Percentiles rank a stretch among this genome's conserved stretches.
These are phyloP conservation scores for Paracoccidioides brasiliensis DNA, from an alignment of 2,329 filamentous ascomycete genomes.

Conservation along the genomic window DNA sequence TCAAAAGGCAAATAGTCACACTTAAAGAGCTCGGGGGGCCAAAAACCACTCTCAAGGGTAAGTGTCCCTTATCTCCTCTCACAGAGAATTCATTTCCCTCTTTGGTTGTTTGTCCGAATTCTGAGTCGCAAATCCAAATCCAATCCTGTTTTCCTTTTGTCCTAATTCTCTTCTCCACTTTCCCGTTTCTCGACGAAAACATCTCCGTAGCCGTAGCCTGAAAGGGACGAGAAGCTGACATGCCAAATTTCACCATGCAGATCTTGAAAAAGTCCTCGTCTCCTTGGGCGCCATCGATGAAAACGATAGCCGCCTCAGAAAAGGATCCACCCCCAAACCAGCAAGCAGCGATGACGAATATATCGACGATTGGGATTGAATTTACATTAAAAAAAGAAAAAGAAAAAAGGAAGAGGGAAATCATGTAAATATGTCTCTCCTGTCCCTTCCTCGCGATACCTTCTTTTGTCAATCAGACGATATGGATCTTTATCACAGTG, in stretches of 20 bases:
- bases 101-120: no score
- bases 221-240: background rate
- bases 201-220: no score
- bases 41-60: slow-evolving; percentile 50
- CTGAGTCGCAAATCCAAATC: no score
- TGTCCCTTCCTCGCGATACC: background rate
- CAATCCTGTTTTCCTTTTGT: no score
- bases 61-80: slow-evolving; percentile 1
- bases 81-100: background rate
- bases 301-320: slow-evolving; percentile 63
- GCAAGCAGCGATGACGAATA: slow-evolving; percentile 40
- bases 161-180: no score
- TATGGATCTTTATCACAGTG: no score
- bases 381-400: background rate
- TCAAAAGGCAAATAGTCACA: slow-evolving; percentile 84
- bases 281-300: slow-evolving; percentile 67
- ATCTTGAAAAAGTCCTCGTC: slow-evolving; percentile 70
- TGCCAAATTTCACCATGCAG: slow-evolving; percentile 18
- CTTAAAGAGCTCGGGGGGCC: slow-evolving; percentile 64
- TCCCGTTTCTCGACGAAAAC: no score
- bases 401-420: background rate
- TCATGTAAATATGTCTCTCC: background rate
- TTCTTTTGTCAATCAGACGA: background rate
- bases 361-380: slow-evolving; percentile 47
- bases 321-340: slow-evolving; percentile 39